phyloP scores from a whole-genome alignment of 2,329 filamentous ascomycete species.

The Fusarium caatingaense region DNA sequence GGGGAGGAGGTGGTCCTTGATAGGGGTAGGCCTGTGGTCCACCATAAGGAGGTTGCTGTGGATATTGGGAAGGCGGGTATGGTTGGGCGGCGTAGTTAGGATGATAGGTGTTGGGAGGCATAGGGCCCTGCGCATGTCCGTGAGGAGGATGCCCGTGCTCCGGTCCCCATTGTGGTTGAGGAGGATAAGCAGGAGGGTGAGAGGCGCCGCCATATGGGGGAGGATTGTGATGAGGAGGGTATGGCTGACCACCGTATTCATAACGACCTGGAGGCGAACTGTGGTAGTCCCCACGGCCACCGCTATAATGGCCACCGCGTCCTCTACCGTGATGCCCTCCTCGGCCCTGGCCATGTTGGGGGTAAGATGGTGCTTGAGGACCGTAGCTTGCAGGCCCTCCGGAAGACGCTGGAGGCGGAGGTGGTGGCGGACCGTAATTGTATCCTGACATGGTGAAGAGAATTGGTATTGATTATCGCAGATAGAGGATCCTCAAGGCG shows the following conservation, averaged over 20 bases:
- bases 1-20: conserved; percentile 51
- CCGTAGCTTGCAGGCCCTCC: conserved; percentile 53
- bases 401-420: conserved; percentile 55
- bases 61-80: conserved; percentile 58
- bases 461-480: not conserved
- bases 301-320: conserved; percentile 55
- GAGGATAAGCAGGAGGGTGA: conserved; percentile 53
- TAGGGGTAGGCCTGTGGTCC: conserved; percentile 56
- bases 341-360: conserved; percentile 52
- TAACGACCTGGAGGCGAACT: conserved; percentile 54
- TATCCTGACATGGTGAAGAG: conserved; percentile 59
- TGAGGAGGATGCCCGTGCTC: conserved; percentile 57
- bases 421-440: conserved; percentile 66
- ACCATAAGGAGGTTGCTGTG: conserved; percentile 59
- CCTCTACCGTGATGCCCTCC: conserved; percentile 54
- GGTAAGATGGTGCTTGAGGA: conserved; percentile 54
- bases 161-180: conserved; percentile 56
- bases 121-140: conserved; percentile 59
- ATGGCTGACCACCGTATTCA: conserved; percentile 57
- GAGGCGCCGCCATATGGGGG: conserved; percentile 47
- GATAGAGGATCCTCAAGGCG: not conserved
- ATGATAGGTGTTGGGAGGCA: conserved; percentile 67
- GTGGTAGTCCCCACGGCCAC: conserved; percentile 57
- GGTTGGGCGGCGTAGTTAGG: conserved; percentile 68
- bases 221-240: conserved; percentile 49